Evolutionary conservation across 2,329 filamentous ascomycete genomes (phyloP), one percentile per base, ranked within the genome.

Genomic region (Exophiala calicioides): DNA sequence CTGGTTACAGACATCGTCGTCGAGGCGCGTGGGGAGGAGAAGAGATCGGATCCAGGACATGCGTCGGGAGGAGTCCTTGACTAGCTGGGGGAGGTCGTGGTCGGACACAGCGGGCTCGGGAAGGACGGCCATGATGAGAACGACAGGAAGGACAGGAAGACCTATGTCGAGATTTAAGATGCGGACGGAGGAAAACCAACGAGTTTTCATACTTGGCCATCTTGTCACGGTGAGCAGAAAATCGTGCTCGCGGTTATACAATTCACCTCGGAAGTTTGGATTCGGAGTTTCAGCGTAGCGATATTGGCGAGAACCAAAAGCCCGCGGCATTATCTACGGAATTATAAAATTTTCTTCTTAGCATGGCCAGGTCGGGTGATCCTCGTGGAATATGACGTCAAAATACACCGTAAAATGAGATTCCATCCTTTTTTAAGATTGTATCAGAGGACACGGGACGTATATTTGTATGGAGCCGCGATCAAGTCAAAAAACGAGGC

Each of bases 1-100:
- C 20, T 50, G 41, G 13, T 37, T 45, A 36, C 39, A 69, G 64
- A 26, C 60, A 35, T 30, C 62, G 52, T 27, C 59, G 46, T 56
- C 50, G 50, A 57, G 50, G 46, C 40, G 50, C 30, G 50, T 50
- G 40, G 15, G 47, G 40, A 38, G 42, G 29, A 50, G 47, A 35
- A 47, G 35, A 47, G 49, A 50, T 47, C 21, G 53, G 42, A 50
- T 50, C 41, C 45, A 33, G 27, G 46, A 50, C 36, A 35, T 52
- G 38, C 49, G 51, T 30, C 19, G 44, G 44, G 52, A 54, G 43
- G 36, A 52, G 42, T 44, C 27, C 43, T 41, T 54, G 52, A 35
- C 39, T 52, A 43, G 51, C 47, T 56, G 51, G 32, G 51, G 42
- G 47, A 41, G 43, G 41, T 40, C 36, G 47, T 51, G 29, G 38